These are phyloP conservation scores for Pythium rishiriense DNA, from an alignment of 352 stramenopile species.

Conservation along the genomic window DNA sequence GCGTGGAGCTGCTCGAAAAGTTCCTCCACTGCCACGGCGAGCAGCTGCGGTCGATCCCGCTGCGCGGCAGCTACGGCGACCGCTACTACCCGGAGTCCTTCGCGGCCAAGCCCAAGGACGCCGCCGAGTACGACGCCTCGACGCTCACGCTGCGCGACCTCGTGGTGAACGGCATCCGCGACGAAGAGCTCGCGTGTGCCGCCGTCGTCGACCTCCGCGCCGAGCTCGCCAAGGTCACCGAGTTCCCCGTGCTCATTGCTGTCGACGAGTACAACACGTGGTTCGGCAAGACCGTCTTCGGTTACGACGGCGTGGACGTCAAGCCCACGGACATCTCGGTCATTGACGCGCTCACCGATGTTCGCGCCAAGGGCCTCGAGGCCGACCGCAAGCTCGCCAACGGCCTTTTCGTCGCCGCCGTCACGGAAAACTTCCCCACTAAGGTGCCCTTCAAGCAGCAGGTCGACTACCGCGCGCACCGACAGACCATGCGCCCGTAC, in stretches of 20 bases:
- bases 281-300: constrained; percentile 86
- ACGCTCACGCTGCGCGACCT: constrained; percentile 76
- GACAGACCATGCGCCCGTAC: constrained; percentile 79
- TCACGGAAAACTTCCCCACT: constrained; percentile 83
- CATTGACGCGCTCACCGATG: constrained; percentile 72
- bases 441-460: constrained; percentile 80
- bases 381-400: constrained; percentile 69
- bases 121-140: constrained; percentile 47
- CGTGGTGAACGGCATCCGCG: constrained; percentile 74
- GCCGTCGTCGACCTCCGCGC: constrained; percentile 79
- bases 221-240: constrained; percentile 75
- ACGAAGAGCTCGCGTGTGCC: constrained; percentile 80
- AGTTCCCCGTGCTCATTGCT: constrained; percentile 85
- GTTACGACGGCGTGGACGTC: constrained; percentile 81
- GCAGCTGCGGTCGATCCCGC: constrained; percentile 59
- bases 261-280: constrained; percentile 90
- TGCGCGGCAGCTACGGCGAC: constrained; percentile 74
- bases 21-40: constrained; percentile 76
- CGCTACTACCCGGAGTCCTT: constrained; percentile 80
- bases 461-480: constrained; percentile 76
- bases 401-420: constrained; percentile 79
- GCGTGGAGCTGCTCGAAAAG: constrained; percentile 76
- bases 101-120: constrained; percentile 72
- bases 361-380: constrained; percentile 63
- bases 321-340: constrained; percentile 77